phyloP scores from a whole-genome alignment of 495 filamentous ascomycete genomes.

The Penicillium canescens region DNA sequence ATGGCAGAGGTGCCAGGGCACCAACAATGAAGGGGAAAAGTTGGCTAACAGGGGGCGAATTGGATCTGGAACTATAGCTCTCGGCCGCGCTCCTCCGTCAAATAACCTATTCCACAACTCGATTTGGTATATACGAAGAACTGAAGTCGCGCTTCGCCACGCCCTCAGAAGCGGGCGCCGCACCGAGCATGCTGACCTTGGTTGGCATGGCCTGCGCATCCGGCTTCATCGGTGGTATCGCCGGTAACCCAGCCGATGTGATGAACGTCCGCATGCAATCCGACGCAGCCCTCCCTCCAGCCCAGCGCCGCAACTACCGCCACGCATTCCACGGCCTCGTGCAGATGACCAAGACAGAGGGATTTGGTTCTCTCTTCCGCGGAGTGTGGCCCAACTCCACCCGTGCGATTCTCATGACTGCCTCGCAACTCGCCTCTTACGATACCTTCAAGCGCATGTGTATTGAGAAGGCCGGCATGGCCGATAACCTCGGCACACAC shows the following conservation, averaged over 20 bases:
- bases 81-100: conserved; percentile 91
- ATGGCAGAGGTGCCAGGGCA: not conserved
- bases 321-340: conserved; percentile 85
- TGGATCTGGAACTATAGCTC: conserved; percentile 50
- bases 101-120: conserved; percentile 86
- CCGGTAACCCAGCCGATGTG: conserved; percentile 92
- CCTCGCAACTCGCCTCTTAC: conserved; percentile 86
- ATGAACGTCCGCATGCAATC: conserved; percentile 99
- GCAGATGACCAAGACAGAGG: conserved; percentile 82
- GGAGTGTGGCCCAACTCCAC: conserved; percentile 91
- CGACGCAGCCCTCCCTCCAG: conserved; percentile 75
- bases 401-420: conserved; percentile 91
- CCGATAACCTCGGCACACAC: conserved; percentile 79
- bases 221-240: conserved; percentile 85
- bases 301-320: conserved; percentile 81
- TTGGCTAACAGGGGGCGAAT: conserved; percentile 13
- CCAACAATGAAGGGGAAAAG: not conserved
- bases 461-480: conserved; percentile 64
- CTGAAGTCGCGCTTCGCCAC: conserved; percentile 69
- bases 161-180: conserved; percentile 29
- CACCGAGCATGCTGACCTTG: conserved; percentile 66
- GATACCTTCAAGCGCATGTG: conserved; percentile 86
- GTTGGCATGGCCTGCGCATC: conserved; percentile 79
- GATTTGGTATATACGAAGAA: conserved; percentile 93
- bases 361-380: conserved; percentile 69